Base-by-base conservation (phyloP, 768 basidiomycete species). In the Infundibulicybe gibba region DNA sequence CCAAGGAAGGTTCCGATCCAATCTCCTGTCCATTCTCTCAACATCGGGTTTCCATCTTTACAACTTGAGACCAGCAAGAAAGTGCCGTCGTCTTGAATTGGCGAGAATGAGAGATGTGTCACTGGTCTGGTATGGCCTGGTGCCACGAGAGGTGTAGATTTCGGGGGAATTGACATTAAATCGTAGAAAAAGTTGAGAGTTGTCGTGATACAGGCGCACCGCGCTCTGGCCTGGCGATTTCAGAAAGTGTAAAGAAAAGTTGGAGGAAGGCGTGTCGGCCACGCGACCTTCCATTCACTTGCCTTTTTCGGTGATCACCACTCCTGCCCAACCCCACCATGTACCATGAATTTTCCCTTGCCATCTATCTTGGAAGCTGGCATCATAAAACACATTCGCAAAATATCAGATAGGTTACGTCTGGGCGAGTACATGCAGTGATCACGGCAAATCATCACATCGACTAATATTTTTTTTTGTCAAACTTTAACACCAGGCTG, bases 1-100 rank as follows among this genome's bases (percentile, higher is more conserved):
- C 88, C 87, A 35, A 90, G 74, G 64, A 90, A 91, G 14, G 88
- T 90, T 32, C 97, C 97, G 62, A 97, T 90, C 97, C 97, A 99
- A 67, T 99, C 97, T 31, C 95, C 95, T 46, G 91, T 90, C 94
- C 94, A 95, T 60, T 93, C 88, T 61, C 93, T 82, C 55, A 97
- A 72, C 91, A 95, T 94, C 39, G 93, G 94, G 58, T 93, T 97
- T 31, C 97, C 97, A 76, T 98, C 97, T 70, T 98, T 99, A 75
- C 97, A 98, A 57, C 90, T 89, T 48, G 94, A 97, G 60, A 97
- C 87, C 52, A 99, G 79, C 52, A 97, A 72, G 67, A 86, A 98
- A 38, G 84, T 81, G 52, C 81, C 80, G 66, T 97, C 94, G 17
- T 91, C 79, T 61, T 91, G 81, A 53, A 90, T 77, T 12, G 82